Evolutionary conservation across 164 flowering plant species (phyloP), one percentile per base, ranked within the genome.

Genomic region (Saururus chinensis): DNA sequence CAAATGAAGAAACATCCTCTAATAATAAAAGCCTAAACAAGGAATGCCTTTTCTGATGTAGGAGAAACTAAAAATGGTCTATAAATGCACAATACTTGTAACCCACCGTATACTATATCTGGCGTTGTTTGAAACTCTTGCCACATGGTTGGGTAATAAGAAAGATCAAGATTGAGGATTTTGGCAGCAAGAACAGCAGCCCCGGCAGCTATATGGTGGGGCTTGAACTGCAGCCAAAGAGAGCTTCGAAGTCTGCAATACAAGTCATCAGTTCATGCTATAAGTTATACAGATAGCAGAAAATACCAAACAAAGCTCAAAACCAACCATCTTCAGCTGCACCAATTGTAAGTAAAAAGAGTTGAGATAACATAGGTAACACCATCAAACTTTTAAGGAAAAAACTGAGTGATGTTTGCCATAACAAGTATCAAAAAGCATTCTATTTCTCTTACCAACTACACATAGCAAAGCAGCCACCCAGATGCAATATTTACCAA

Each of bases 131-230:
- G 78, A 63, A 92, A 88, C 77, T 92, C 98, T 52, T 82, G 79
- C 92, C 86, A 92, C 71, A 92, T 75, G 69, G 70, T 71, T 41
- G 77, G 83, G 52, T 77, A 74, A 58, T 78, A 72, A 64, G 82
- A 70, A 66, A 82, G 81, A 76, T 89, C 88, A 79, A 84, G 60
- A 68, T 85, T 87, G 24, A 93, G 78, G 62, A 78, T 71, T 73
- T 82, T 85, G 62, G 96, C 85, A 57, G 99, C 97, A 64, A 93
- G 89, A 63, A 81, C 85, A 24, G 81, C 88, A 64, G 96, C 98
- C 52, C 82, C 82, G 54, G 82, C 82, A 60, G 82, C 82, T 60
- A 79, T 79, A 48, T 79, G 82, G 37, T 79, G 80, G 9, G 82
- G 82, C 61, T 79, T 79, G 66, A 79, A 79, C 62, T 79, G 82